A percentile compares a stretch with the other conserved stretches of the same genome.
phyloP scores from a whole-genome alignment of 225 moss, liverwort and hornwort species.

The Straminergon stramineum region DNA sequence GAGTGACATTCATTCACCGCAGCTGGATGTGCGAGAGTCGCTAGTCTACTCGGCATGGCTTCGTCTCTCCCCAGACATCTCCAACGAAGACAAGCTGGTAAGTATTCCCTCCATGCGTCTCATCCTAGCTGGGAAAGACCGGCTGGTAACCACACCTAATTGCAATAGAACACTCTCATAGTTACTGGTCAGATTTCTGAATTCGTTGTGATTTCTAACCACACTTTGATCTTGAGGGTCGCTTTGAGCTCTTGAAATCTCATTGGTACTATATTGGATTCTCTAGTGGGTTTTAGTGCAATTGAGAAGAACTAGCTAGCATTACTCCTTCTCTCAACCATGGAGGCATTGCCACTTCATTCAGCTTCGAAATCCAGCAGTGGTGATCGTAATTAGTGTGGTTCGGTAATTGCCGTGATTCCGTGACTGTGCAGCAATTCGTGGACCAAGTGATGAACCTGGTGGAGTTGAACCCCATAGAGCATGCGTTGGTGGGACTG shows the following conservation, averaged over 20 bases:
- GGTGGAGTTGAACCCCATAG: slow-evolving; percentile 33
- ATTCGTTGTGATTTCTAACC: neutral
- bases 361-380: too few relatives aligned
- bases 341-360: neutral
- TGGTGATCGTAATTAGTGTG: too few relatives aligned
- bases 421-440: slow-evolving; percentile 18
- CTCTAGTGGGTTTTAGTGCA: neutral
- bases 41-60: slow-evolving; percentile 53
- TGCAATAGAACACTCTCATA: neutral
- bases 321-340: neutral
- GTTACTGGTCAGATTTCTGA: too few relatives aligned
- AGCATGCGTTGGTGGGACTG: slow-evolving; percentile 40
- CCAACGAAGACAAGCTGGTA: slow-evolving; percentile 26
- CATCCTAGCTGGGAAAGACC: neutral
- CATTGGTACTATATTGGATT: neutral
- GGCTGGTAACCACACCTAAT: neutral
- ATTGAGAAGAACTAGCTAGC: neutral
- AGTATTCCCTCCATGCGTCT: neutral
- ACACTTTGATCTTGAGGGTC: too few relatives aligned
- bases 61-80: slow-evolving; percentile 33
- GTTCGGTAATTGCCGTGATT: neutral
- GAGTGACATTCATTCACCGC: slow-evolving; percentile 47
- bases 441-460: slow-evolving; percentile 50
- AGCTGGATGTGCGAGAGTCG: slow-evolving; percentile 32
- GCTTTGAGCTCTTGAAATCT: neutral